A percentile compares a stretch with the other conserved stretches of the same genome.
phyloP scores from a whole-genome alignment of 148 eudicot genomes.

The Dysphania ambrosioides region DNA sequence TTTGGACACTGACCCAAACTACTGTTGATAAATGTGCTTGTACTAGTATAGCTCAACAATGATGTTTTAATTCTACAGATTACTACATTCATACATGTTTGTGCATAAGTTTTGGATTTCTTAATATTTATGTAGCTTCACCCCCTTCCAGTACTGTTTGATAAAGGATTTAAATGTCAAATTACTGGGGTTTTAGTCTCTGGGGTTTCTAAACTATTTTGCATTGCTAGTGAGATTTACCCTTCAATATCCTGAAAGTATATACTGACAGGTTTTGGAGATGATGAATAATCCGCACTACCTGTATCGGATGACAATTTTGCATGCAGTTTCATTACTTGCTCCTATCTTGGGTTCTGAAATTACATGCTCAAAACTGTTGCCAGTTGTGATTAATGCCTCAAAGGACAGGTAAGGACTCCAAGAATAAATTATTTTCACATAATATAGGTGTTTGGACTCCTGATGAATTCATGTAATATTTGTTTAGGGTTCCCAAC shows the following conservation, averaged over 20 bases:
- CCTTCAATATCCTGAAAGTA: background rate
- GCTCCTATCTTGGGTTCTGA: slow-evolving; percentile 98
- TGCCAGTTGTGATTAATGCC: slow-evolving; percentile 69
- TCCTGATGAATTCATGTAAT: slow-evolving; percentile 13
- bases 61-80: no score
- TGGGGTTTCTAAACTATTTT: background rate
- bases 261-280: slow-evolving; percentile 67
- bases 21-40: no score
- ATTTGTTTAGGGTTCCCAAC: slow-evolving; percentile 65
- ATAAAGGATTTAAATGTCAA: background rate
- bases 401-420: slow-evolving; percentile 72
- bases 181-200: background rate
- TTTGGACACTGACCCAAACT: no score
- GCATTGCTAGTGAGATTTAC: background rate
- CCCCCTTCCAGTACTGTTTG: no score
- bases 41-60: no score
- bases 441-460: no score
- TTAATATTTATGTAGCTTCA: background rate
- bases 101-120: background rate
- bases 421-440: no score
- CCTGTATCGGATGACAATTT: slow-evolving; percentile 86
- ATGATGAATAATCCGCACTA: slow-evolving; percentile 91
- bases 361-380: slow-evolving; percentile 76
- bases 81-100: background rate
- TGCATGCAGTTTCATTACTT: slow-evolving; percentile 78